These are phyloP conservation scores for Malus asiatica DNA, from an alignment of 306 rosid species.

Conservation along the genomic window DNA sequence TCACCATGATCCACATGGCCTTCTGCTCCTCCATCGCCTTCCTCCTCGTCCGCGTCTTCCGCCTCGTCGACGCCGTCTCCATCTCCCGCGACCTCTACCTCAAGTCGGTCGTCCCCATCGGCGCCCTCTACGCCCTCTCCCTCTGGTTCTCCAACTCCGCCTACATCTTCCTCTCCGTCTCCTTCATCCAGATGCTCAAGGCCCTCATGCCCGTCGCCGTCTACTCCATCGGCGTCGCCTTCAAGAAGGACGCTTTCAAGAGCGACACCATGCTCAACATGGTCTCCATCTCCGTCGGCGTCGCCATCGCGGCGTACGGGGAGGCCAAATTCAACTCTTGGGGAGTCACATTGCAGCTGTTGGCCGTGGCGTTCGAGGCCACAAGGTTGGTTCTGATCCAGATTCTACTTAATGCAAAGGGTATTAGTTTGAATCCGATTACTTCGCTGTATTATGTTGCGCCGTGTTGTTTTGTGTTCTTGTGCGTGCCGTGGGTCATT, in stretches of 20 bases:
- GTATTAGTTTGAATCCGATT: constrained; percentile 78
- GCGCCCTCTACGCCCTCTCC: constrained; percentile 87
- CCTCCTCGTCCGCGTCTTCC: constrained; percentile 69
- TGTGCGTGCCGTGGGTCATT: constrained; percentile 71
- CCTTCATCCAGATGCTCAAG: constrained; percentile 93
- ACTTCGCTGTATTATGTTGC: constrained; percentile 95
- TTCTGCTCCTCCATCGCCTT: constrained; percentile 85
- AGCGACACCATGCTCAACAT: constrained; percentile 72
- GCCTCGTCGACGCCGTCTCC: constrained; percentile 80
- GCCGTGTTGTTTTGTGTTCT: constrained; percentile 74
- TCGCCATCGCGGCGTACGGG: constrained; percentile 83
- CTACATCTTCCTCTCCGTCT: constrained; percentile 76
- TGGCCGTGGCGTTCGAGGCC: constrained; percentile 88
- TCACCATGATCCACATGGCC: constrained; percentile 98
- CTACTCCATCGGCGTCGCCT: constrained; percentile 60
- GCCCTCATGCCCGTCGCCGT: constrained; percentile 97
- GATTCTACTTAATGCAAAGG: constrained; percentile 72
- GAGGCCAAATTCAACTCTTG: constrained; percentile 67
- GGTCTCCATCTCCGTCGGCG: constrained; percentile 84
- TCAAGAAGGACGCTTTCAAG: constrained; percentile 63
- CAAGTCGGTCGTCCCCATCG: constrained; percentile 83
- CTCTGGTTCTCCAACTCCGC: constrained; percentile 95
- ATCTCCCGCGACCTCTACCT: constrained; percentile 82
- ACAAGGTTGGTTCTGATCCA: constrained; percentile 80
- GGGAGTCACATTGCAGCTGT: constrained; percentile 71